Evolutionary conservation across 257 asterid genomes (phyloP).

Genomic region (Paulownia fortunei): DNA sequence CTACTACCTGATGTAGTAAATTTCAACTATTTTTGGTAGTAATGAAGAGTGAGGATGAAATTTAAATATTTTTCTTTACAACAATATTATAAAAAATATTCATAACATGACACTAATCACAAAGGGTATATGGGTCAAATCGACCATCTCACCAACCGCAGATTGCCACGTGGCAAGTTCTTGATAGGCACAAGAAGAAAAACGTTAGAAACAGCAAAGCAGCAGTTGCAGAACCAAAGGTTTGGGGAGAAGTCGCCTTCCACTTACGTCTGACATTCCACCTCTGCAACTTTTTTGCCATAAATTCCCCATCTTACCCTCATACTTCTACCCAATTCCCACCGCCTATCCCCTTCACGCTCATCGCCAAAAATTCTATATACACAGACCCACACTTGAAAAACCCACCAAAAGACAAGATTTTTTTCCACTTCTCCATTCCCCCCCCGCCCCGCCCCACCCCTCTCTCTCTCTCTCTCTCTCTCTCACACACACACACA

Average conservation of each 20-base stretch:
- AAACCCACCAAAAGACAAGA: conserved; percentile 51
- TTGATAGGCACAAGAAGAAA: conserved; percentile 20
- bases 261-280: conserved; percentile 72
- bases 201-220: conserved; percentile 34
- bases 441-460: not conserved
- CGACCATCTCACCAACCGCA: conserved; percentile 13
- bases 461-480: conserved; percentile 20
- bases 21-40: not conserved
- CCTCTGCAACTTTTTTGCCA: conserved; percentile 54
- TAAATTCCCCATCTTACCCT: conserved; percentile 38
- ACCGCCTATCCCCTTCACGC: conserved; percentile 26
- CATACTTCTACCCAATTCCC: conserved; percentile 11
- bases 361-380: conserved; percentile 32
- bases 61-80: not conserved
- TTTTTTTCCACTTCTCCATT: conserved; percentile 34
- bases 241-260: conserved; percentile 70
- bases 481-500: conserved; percentile 15
- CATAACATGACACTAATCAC: not conserved
- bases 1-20: not conserved
- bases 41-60: not conserved
- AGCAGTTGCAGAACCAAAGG: conserved; percentile 52
- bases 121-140: conserved; percentile 29
- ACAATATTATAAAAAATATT: no score
- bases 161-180: conserved; percentile 44
- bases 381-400: conserved; percentile 42